Evolutionary conservation across 2,329 filamentous ascomycete genomes (phyloP).

Genomic region (Monosporascus sp.): DNA sequence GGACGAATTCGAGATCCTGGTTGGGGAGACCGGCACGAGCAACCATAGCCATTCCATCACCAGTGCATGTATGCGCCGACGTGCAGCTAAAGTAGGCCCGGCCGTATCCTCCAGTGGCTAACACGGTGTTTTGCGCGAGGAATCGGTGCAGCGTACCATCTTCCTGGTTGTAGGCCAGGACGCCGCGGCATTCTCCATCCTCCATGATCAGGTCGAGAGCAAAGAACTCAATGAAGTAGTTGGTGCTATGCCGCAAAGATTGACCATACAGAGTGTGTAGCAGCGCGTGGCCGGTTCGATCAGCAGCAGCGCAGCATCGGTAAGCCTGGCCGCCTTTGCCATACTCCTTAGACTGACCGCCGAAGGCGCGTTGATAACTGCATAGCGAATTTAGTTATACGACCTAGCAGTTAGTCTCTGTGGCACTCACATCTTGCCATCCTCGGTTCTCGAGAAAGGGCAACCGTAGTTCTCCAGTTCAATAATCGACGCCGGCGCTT

Average conservation of each 20-base stretch:
- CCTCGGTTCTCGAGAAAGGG: conserved; percentile 92
- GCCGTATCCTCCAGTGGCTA: conserved; percentile 95
- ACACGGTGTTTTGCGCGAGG: conserved; percentile 91
- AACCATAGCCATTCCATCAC: conserved; percentile 99
- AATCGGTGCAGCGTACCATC: conserved; percentile 97
- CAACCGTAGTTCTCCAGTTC: conserved; percentile 97
- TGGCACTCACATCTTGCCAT: conserved; percentile 75
- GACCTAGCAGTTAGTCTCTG: too few relatives aligned
- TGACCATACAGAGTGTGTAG: conserved; percentile 98
- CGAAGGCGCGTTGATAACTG: conserved; percentile 95
- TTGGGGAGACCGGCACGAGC: conserved; percentile 94
- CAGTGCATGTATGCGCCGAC: conserved; percentile 95
- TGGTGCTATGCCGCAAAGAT: conserved; percentile 94
- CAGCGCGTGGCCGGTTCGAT: conserved; percentile 94
- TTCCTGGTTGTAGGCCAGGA: conserved; percentile 97
- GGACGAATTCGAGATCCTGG: conserved; percentile 98
- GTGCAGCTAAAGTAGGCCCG: conserved; percentile 98
- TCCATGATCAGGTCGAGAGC: conserved; percentile 96
- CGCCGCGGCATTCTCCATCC: conserved; percentile 92
- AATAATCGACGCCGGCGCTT: conserved; percentile 85
- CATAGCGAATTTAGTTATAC: conserved; percentile 4
- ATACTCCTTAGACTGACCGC: conserved; percentile 91
- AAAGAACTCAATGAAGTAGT: conserved; percentile 99
- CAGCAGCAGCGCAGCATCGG: conserved; percentile 91
- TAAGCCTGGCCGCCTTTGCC: conserved; percentile 98